Percentiles rank a stretch among this genome's conserved stretches.
phyloP scores from a whole-genome alignment of 2,329 filamentous ascomycete species.

The Fusarium setosum region DNA sequence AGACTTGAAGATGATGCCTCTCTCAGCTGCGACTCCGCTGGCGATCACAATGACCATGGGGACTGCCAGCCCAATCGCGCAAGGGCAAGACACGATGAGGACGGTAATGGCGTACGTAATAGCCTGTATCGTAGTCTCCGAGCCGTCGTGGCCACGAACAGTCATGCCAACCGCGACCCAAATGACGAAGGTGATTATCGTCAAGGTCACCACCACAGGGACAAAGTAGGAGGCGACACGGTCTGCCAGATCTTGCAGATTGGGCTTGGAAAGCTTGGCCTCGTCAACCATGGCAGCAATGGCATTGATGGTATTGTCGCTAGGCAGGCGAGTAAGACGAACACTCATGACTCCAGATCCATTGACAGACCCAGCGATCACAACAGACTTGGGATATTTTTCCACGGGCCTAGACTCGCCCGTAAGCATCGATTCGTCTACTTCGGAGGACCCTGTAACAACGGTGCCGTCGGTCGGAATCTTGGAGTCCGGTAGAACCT shows the following conservation, averaged over 20 bases:
- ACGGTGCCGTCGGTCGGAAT: constrained; percentile 79
- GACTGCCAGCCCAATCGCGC: constrained; percentile 78
- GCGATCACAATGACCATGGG: constrained; percentile 83
- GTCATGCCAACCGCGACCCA: constrained; percentile 72
- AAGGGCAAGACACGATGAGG: constrained; percentile 82
- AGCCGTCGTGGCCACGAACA: constrained; percentile 53
- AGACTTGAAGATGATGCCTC: constrained; percentile 77
- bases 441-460: constrained; percentile 69
- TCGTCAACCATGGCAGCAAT: constrained; percentile 79
- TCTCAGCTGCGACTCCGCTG: constrained; percentile 71
- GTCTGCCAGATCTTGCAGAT: constrained; percentile 76
- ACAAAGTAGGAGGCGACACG: constrained; percentile 76
- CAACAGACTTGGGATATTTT: constrained; percentile 63
- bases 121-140: constrained; percentile 66
- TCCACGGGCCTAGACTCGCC: constrained; percentile 73
- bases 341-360: constrained; percentile 70
- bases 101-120: constrained; percentile 80
- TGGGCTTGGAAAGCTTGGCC: constrained; percentile 75
- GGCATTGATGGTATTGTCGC: constrained; percentile 76
- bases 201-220: constrained; percentile 70
- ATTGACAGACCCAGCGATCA: constrained; percentile 79
- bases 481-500: constrained; percentile 66
- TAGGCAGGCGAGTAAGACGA: constrained; percentile 69
- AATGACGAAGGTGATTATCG: constrained; percentile 68
- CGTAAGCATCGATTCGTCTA: constrained; percentile 84